Base-by-base conservation (phyloP, 352 stramenopile species). In the Phytophthora multivora region DNA sequence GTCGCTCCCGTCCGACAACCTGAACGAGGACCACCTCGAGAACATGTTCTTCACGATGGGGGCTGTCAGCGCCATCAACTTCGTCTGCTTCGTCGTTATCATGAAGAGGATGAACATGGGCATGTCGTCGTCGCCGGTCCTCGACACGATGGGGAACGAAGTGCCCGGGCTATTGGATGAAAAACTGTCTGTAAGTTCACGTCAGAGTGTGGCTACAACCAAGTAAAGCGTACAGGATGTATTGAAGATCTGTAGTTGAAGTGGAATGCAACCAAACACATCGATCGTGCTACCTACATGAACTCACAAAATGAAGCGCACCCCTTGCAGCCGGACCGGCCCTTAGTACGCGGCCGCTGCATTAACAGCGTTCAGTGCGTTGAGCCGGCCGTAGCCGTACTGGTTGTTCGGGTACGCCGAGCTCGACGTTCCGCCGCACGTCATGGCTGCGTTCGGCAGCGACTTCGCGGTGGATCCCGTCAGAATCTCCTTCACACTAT, bases 31-130 rank as follows among this genome's bases (percentile, higher is more conserved):
- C 28, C 59, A 82, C 41, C 52, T 82, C n/a, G 70, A 82, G 51
- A 86, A 90, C 63, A 85, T 90, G 75, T 88, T 85, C 60, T 89
- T 84, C 68, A 77, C 73, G 5, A 64, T 85, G 46, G 79, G 69
- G 4, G 59, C 38, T n/a, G 66, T 85, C 18, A 77, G 66, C 11
- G 13, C 78, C 15, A 59, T 90, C 38, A 90, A 87, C 75, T 60
- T 83, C 43, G n/a, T 80, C 13, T 68, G 66, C 26, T 90, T 83
- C 59, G 36, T 80, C 2, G 30, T 68, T 12, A 45, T 75, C 16
- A 88, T 88, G 71, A 54, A 53, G 15, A 77, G 82, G 56, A 88
- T 88, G 78, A 69, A 86, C 55, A 87, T 90, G 55, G 57, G 55
- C 16, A 66, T 65, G 55, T 71, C 55, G 28, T 61, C 62, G 9